Base-by-base conservation (phyloP, 2,329 filamentous ascomycete genomes). In the Xylaria sp. region DNA sequence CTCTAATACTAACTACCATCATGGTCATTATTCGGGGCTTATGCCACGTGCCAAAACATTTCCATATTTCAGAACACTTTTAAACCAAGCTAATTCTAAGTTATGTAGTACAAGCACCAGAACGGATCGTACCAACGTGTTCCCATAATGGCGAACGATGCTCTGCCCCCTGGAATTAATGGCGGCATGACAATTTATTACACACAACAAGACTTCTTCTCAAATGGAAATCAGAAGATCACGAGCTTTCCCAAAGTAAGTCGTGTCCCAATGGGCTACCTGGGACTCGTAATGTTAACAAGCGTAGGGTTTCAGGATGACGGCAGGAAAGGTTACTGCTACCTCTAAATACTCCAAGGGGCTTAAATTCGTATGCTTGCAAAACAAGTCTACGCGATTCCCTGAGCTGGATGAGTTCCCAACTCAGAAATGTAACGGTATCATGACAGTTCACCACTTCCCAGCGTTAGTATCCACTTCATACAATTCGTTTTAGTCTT, bases 381-480 rank as follows among this genome's bases (percentile, higher is more conserved):
- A 82, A 57, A 78, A 79, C 71, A 79, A 79, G 67, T 75, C 74
- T 20, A 83, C 81, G 0, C 77, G 82, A 40, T 81, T 80, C 70
- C 77, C 77, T 60, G 82, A 84, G 74, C 77, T 80, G 2, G 74
- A 79, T 28, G 77, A 79, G 56, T 82, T 84, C 74, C 82, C 82
- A 2, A 77, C 75, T 0, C 73, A 76, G 62, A 78, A 77, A 2
- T 83, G 82, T 69, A 80, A 78, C 6, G 81, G 82, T 33, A 82
- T 83, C 70, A 83, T 83, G 80, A 80, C 80, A 0, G 79, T 81
- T 44, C 77, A 81, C 64, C 79, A 81, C 62, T 83, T 83, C 73
- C 79, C 78, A 6, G 76, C 79, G 77, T 80, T 15, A 74, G 77
- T 71, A 2, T 13, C 28, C 11, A 6, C 46, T 44, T 5, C 26